Conservation (phyloP, 1,284 basidiomycete species). For the Golubevia sp. region DNA sequence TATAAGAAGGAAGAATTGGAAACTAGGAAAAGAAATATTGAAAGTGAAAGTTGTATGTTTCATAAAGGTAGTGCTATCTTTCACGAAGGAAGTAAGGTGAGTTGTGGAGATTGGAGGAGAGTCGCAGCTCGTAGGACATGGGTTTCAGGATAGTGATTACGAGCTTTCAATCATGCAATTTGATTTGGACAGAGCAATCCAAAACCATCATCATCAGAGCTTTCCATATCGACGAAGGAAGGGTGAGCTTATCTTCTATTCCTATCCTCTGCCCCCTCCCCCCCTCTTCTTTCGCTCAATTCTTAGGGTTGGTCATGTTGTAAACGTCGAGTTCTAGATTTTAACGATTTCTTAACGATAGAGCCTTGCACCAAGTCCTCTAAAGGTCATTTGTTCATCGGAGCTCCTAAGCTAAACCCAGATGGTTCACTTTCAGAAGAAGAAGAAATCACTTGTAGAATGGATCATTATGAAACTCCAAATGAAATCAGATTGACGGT, state of each 20-base stretch:
- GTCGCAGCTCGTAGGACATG: not conserved
- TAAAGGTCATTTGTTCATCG: conserved; percentile 47
- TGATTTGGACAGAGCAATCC: too few species aligned
- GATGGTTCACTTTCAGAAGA: conserved; percentile 11
- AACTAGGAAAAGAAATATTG: conserved; percentile 16
- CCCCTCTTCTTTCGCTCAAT: not conserved
- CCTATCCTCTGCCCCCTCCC: not conserved
- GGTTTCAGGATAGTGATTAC: too few species aligned
- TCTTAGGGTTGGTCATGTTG: conserved; percentile 50
- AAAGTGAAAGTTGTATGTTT: conserved; percentile 36
- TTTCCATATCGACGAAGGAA: too few species aligned
- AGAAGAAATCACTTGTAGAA: conserved; percentile 33
- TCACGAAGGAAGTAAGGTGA: conserved; percentile 55
- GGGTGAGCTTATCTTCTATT: not conserved
- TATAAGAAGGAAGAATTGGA: not conserved
- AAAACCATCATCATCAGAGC: too few species aligned
- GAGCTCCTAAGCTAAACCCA: conserved; percentile 1
- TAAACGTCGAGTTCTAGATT: conserved; percentile 54
- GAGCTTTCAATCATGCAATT: too few species aligned
- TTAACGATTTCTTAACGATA: conserved; percentile 56
- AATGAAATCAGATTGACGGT: conserved; percentile 49
- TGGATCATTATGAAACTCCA: conserved; percentile 60
- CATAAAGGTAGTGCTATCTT: conserved; percentile 55
- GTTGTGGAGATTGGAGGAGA: not conserved
- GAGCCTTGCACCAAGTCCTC: conserved; percentile 42